A percentile compares a stretch with the other conserved stretches of the same genome.
These are phyloP conservation scores for Termitomyces heimii DNA, from an alignment of 768 basidiomycete genomes.

Conservation along the genomic window DNA sequence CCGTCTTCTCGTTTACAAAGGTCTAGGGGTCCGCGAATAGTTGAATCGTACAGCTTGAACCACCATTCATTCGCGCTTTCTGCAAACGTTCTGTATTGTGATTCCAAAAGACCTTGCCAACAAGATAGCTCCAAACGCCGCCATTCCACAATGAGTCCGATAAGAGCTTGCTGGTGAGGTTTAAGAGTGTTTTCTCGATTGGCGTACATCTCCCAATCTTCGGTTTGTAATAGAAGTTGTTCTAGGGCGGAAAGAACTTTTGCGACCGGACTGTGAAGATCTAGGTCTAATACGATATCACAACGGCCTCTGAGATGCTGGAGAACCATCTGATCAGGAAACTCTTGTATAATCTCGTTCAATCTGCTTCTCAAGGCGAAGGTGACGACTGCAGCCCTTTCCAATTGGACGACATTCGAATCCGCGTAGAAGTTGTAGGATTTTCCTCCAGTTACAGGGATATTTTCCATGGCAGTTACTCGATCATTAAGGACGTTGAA, in stretches of 20 bases:
- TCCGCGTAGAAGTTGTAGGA: constrained; percentile 78
- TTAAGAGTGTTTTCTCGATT: constrained; percentile 83
- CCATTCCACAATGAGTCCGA: constrained; percentile 80
- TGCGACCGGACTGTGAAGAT: constrained; percentile 69
- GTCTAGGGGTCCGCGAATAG: constrained; percentile 56
- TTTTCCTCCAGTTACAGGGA: constrained; percentile 10
- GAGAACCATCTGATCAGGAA: constrained; percentile 99
- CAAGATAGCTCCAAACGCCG: constrained; percentile 82
- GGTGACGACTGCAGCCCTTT: constrained; percentile 52
- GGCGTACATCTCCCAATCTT: constrained; percentile 97
- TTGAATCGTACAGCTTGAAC: constrained; percentile 83
- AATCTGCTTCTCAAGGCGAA: constrained; percentile 48
- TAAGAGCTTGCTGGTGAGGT: constrained; percentile 57
- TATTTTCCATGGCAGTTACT: constrained; percentile 23
- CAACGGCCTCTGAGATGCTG: constrained; percentile 75
- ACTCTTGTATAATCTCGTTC: constrained; percentile 56
- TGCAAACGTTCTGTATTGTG: constrained; percentile 56
- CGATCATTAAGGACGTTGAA: constrained; percentile 41
- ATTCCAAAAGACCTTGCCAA: constrained; percentile 78
- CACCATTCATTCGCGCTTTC: constrained; percentile 61
- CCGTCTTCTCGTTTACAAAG: constrained; percentile 33
- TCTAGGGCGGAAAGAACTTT: constrained; percentile 80
- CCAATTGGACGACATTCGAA: constrained; percentile 65
- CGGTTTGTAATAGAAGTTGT: constrained; percentile 76
- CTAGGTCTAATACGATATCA: constrained; percentile 53